Evolutionary conservation across 2,329 filamentous ascomycete species (phyloP), one percentile per base, ranked within the genome.

Genomic region (Ceratocystis ficicola): DNA sequence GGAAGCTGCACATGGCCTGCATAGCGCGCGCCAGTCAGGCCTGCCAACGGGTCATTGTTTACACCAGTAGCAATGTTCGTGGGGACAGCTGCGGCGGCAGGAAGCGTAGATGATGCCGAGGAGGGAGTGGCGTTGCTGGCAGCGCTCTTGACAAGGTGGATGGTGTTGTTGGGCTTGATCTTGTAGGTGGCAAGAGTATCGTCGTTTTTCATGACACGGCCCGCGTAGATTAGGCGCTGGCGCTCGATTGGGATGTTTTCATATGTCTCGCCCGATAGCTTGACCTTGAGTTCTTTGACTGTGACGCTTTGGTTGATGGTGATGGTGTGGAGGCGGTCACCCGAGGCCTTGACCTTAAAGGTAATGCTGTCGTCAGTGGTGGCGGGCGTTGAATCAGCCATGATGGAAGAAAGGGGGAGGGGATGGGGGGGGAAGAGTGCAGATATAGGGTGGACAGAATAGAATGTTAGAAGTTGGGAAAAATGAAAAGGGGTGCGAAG

Each of bases 321-420:
- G 74, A 99, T 80, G 64, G 83, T 86, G 73, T 90, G 92, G 75
- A 88, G 90, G 74, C 84, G 86, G 74, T 96, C 92, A 71, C 86
- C 88, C n/a, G 90, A 92, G n/a, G 90, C 89, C 80, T 97, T 99
- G 77, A 99, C 87, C 78, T 91, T 94, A 84, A 99, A 97, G 75
- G 89, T 95, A 78, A 99, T 79, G 52, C 22, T 28, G 72, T 92
- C 86, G 72, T 86, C 78, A 73, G 92, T 89, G 72, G 84, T 78
- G 73, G 92, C 89, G 72, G 84, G 81, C 72, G 83, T 87, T 73
- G 86, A 89, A 89, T 70, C 69, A 72, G 73, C 69, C 44, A 62
- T 59, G 32, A 22, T 48, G 7, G 61, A 59, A 55, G 20, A 62
- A 46, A 59, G 44, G 5, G 28, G 25, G 25, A 32, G 32, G 36